phyloP scores from a whole-genome alignment of 2,329 filamentous ascomycete genomes.

The Cordyceps javanica region DNA sequence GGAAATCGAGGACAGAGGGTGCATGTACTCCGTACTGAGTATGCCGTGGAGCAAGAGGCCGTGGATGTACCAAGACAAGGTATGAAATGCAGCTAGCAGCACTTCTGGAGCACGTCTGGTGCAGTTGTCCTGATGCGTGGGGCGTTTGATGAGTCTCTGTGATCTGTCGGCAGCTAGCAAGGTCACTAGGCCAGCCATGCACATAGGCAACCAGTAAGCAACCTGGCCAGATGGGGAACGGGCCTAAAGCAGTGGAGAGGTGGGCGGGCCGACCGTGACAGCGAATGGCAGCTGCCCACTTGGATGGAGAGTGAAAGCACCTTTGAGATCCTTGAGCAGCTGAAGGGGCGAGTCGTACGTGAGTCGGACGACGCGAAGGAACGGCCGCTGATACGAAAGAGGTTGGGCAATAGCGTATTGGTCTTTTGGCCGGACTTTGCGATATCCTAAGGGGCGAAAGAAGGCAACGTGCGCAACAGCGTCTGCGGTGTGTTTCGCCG shows the following conservation, averaged over 20 bases:
- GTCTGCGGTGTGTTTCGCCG: no score
- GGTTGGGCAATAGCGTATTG: no score
- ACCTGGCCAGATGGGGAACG: no score
- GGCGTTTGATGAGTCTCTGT: constrained; percentile 7
- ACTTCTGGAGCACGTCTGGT: not conserved
- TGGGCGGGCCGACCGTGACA: not conserved
- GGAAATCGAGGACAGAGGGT: no score
- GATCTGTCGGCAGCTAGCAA: constrained; percentile 10
- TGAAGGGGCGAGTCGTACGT: not conserved
- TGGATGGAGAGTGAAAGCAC: not conserved
- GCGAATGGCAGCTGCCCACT: not conserved
- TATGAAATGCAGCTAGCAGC: not conserved
- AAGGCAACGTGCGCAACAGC: no score
- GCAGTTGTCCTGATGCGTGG: not conserved
- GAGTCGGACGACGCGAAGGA: not conserved
- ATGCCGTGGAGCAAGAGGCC: no score
- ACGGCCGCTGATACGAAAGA: not conserved
- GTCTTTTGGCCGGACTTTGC: no score
- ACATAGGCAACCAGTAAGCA: no score
- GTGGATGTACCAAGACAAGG: no score
- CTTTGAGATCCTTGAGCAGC: not conserved
- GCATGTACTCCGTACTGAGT: no score
- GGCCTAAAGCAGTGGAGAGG: not conserved
- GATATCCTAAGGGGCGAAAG: no score
- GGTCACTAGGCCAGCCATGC: no score